phyloP scores from a whole-genome alignment of 1,139 yeast species.

The Hyphopichia pseudoburtonii region DNA sequence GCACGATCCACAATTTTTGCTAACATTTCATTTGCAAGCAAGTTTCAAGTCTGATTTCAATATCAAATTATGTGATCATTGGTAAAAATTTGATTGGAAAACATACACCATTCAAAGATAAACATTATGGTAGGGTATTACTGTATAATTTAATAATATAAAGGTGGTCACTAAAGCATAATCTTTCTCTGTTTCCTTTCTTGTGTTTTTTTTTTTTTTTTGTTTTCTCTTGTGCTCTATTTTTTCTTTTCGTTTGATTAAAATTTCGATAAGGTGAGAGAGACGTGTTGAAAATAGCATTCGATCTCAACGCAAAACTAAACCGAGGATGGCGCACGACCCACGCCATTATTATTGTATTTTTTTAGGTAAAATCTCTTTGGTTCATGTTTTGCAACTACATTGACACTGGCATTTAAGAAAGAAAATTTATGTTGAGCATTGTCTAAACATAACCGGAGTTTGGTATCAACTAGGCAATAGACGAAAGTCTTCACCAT shows the following conservation, averaged over 20 bases:
- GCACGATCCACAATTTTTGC: not conserved
- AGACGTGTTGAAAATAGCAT: constrained; percentile 1
- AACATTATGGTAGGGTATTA: constrained; percentile 2
- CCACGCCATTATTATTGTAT: too few relatives aligned
- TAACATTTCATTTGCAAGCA: not conserved
- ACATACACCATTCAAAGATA: constrained; percentile 7
- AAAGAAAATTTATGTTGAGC: too few relatives aligned
- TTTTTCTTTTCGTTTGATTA: too few relatives aligned
- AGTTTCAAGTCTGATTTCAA: not conserved
- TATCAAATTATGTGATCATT: too few relatives aligned
- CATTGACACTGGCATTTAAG: too few relatives aligned
- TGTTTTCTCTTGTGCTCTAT: not conserved
- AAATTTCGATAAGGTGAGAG: not conserved
- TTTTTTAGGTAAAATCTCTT: too few relatives aligned
- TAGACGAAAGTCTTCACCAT: constrained; percentile 14
- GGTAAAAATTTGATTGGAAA: too few relatives aligned
- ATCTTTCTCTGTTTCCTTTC: not conserved
- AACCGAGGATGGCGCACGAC: too few relatives aligned
- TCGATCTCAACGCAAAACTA: too few relatives aligned
- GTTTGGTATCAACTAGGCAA: not conserved
- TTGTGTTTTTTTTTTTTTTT: not conserved
- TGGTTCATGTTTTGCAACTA: too few relatives aligned
- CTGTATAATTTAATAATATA: not conserved
- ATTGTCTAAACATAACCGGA: too few relatives aligned
- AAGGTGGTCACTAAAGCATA: too few relatives aligned